Percentiles rank a stretch among this genome's conserved stretches.
These are phyloP conservation scores for Cladophialophora exuberans DNA, from an alignment of 2,329 filamentous ascomycete species.

Conservation along the genomic window DNA sequence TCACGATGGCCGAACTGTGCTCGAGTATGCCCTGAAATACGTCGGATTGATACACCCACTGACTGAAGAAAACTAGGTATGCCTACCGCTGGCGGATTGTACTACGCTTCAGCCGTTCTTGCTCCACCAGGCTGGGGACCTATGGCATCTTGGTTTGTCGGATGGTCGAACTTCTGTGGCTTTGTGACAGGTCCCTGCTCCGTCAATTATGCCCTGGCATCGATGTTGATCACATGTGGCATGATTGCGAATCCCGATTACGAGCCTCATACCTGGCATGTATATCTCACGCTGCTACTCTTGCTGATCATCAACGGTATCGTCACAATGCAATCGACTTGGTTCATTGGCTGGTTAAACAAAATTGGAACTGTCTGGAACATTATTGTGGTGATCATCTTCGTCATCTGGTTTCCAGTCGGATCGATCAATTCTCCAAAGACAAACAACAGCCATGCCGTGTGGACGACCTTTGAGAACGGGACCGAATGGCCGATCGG, in stretches of 20 bases:
- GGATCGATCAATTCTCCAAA: slow-evolving; percentile 38
- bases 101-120: slow-evolving; percentile 39
- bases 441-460: slow-evolving; percentile 40
- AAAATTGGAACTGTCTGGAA: slow-evolving; percentile 38
- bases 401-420: slow-evolving; percentile 42
- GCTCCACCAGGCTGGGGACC: slow-evolving; percentile 38
- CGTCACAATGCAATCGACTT: slow-evolving; percentile 41
- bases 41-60: too few relatives aligned
- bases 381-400: slow-evolving; percentile 38
- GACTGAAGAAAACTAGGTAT: too few relatives aligned
- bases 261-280: slow-evolving; percentile 39
- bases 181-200: slow-evolving; percentile 38
- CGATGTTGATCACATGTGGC: slow-evolving; percentile 41
- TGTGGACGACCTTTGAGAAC: slow-evolving; percentile 34
- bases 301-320: slow-evolving; percentile 39
- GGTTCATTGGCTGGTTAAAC: slow-evolving; percentile 42
- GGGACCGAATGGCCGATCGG: slow-evolving; percentile 40
- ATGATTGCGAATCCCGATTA: slow-evolving; percentile 41
- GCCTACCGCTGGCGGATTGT: slow-evolving; percentile 41
- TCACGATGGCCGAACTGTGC: slow-evolving; percentile 43
- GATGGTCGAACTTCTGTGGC: slow-evolving; percentile 39
- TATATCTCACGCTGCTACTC: slow-evolving; percentile 39
- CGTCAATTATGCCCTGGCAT: slow-evolving; percentile 41
- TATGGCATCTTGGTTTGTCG: slow-evolving; percentile 34
- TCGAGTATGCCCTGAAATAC: too few relatives aligned